phyloP scores from a whole-genome alignment of 2,329 filamentous ascomycete genomes.

The Alternaria angustiovoidea region DNA sequence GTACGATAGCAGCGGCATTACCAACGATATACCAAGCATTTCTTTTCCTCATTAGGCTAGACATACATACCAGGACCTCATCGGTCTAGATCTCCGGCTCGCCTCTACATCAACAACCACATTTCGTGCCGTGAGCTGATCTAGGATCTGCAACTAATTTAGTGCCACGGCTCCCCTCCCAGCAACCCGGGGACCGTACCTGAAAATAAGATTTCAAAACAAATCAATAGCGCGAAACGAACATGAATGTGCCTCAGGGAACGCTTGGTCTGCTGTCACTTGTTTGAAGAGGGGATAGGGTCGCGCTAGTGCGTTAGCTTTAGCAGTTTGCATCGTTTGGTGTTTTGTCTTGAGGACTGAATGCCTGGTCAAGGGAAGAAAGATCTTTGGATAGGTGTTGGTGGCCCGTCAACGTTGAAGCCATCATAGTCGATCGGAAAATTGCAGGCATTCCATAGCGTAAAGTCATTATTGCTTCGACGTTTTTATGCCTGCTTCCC shows the following conservation, averaged over 20 bases:
- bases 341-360: neutral
- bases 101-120: neutral
- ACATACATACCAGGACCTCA: neutral
- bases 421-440: neutral
- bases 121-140: neutral
- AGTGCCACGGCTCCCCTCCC: neutral
- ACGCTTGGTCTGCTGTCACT: constrained; percentile 4
- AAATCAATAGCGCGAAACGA: constrained; percentile 11
- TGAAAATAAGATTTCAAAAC: constrained; percentile 1
- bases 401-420: neutral
- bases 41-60: neutral
- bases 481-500: neutral
- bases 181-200: neutral
- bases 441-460: neutral
- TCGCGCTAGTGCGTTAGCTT: constrained; percentile 1
- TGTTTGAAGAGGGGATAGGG: neutral
- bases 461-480: neutral
- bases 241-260: neutral
- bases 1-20: neutral
- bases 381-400: neutral
- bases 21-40: neutral
- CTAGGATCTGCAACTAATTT: neutral
- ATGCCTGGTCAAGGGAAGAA: neutral
- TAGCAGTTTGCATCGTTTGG: neutral
- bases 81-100: neutral